Percentiles rank a stretch among this genome's conserved stretches.
Conservation (phyloP, 345 rosid species). For the Rhizophora mangle region DNA sequence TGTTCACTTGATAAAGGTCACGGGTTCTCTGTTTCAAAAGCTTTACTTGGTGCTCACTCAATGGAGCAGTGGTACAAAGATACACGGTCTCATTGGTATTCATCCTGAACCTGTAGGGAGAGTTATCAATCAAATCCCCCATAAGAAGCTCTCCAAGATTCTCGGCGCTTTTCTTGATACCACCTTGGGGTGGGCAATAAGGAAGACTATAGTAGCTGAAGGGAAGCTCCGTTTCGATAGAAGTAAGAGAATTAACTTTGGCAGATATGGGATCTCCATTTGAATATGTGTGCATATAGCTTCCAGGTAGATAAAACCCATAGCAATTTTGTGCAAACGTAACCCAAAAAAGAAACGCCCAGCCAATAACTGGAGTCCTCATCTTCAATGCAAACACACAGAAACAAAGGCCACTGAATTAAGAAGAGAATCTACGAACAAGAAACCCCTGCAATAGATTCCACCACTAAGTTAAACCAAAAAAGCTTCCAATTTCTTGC, state of each 20-base stretch:
- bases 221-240: conserved; percentile 88
- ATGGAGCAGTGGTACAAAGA: conserved; percentile 56
- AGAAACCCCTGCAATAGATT: not conserved
- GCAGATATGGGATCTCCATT: conserved; percentile 41
- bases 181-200: conserved; percentile 54
- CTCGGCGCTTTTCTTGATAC: conserved; percentile 78
- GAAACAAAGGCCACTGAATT: conserved; percentile 7
- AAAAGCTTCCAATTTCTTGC: not conserved
- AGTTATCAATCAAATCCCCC: conserved; percentile 92
- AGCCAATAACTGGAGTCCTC: conserved; percentile 30
- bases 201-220: conserved; percentile 77
- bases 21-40: conserved; percentile 80
- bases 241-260: conserved; percentile 84
- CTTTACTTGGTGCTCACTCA: conserved; percentile 75
- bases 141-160: conserved; percentile 85
- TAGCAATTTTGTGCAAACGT: conserved; percentile 27
- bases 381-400: conserved; percentile 7
- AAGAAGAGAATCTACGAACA: conserved; percentile 6
- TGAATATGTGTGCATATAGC: conserved; percentile 80
- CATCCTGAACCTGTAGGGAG: conserved; percentile 72
- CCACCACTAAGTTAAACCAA: not conserved
- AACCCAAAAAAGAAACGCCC: conserved; percentile 42
- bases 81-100: conserved; percentile 65
- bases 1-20: conserved; percentile 78
- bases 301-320: conserved; percentile 86